A percentile compares a stretch with the other conserved stretches of the same genome.
These are phyloP conservation scores for Maudiozyma barnettii DNA, from an alignment of 805 yeast genomes.

Conservation along the genomic window DNA sequence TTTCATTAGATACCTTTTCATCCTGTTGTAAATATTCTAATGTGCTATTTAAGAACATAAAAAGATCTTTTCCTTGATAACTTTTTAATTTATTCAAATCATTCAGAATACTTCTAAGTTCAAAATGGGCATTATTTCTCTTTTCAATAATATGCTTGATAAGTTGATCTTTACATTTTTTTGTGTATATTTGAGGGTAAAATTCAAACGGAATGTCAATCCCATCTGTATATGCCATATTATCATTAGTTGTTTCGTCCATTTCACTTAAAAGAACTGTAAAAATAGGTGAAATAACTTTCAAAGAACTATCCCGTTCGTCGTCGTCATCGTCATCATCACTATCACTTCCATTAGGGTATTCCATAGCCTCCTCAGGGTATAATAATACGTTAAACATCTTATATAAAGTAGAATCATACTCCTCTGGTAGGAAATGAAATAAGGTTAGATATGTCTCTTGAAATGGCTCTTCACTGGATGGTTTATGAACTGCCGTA, in stretches of 20 bases:
- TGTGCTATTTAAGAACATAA: conserved; percentile 22
- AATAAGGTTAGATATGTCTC: conserved; percentile 22
- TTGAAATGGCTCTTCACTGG: conserved; percentile 10
- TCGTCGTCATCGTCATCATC: neutral
- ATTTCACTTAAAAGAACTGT: conserved; percentile 26
- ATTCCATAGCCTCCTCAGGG: conserved; percentile 16
- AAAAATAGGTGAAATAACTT: conserved; percentile 20
- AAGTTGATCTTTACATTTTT: conserved; percentile 19
- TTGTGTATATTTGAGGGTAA: conserved; percentile 28
- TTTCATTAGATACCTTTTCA: conserved; percentile 6
- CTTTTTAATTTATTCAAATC: conserved; percentile 22
- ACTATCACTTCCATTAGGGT: conserved; percentile 1
- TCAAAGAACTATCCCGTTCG: conserved; percentile 18
- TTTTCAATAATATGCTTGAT: conserved; percentile 18
- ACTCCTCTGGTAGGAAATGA: conserved; percentile 29
- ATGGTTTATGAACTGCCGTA: conserved; percentile 21
- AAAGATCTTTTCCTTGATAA: conserved; percentile 26
- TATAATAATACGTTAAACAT: conserved; percentile 27
- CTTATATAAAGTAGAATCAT: conserved; percentile 23
- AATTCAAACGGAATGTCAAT: conserved; percentile 27
- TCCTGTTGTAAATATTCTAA: conserved; percentile 18
- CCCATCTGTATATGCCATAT: conserved; percentile 13
- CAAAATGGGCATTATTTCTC: conserved; percentile 14
- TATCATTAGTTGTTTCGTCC: conserved; percentile 20
- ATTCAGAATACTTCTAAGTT: conserved; percentile 12